Conservation (phyloP, 257 asterid species). For the Vinca minor region DNA sequence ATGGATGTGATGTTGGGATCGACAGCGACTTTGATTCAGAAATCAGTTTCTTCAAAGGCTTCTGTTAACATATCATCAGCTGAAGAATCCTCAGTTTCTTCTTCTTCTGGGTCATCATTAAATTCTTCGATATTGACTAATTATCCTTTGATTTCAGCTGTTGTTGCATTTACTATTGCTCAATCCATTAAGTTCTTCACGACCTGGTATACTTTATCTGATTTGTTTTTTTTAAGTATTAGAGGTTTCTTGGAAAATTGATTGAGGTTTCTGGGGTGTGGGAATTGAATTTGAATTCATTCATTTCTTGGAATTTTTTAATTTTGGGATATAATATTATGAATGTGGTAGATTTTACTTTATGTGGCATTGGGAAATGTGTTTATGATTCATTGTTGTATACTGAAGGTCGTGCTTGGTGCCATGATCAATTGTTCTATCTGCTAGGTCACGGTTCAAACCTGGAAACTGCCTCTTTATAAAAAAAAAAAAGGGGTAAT, state of each 20-base stretch:
- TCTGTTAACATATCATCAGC: conserved; percentile 19
- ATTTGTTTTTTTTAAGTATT: neutral
- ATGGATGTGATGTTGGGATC: conserved; percentile 23
- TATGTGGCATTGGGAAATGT: no score
- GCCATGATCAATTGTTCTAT: no score
- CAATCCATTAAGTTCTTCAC: conserved; percentile 60
- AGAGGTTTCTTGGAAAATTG: conserved; percentile 12
- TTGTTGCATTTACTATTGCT: conserved; percentile 67
- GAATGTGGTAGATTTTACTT: no score
- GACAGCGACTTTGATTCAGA: conserved; percentile 18
- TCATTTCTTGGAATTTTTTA: no score
- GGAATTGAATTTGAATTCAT: no score
- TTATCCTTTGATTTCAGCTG: conserved; percentile 60
- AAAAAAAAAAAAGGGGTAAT: no score
- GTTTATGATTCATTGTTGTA: no score
- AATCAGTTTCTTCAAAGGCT: conserved; percentile 15
- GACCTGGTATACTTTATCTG: conserved; percentile 42
- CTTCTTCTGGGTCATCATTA: conserved; percentile 29
- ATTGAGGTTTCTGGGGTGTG: no score
- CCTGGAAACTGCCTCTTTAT: no score
- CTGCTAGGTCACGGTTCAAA: no score
- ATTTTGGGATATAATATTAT: no score
- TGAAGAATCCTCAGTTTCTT: conserved; percentile 16
- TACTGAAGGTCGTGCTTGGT: no score
- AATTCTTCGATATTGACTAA: conserved; percentile 48